Percentiles rank a stretch among this genome's conserved stretches.
phyloP scores from a whole-genome alignment of 1,284 basidiomycete species.

The Lentinula novae-zelandiae region DNA sequence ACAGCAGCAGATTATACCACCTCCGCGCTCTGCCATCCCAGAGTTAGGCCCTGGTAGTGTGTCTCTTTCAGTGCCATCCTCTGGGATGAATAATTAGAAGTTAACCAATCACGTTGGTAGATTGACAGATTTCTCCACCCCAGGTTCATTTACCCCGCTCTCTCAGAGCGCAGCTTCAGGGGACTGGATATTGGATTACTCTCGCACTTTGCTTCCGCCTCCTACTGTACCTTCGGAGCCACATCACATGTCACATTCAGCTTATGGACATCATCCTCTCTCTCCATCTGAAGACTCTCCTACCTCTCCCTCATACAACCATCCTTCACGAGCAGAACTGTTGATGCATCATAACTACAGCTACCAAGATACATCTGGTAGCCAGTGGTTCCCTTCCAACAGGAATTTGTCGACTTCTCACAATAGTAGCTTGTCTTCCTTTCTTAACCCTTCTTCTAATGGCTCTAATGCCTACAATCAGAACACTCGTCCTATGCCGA shows the following conservation, averaged over 20 bases:
- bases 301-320: slow-evolving; percentile 54
- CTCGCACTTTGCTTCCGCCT: slow-evolving; percentile 70
- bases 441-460: slow-evolving; percentile 72
- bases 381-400: slow-evolving; percentile 42
- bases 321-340: slow-evolving; percentile 39
- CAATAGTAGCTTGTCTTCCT: slow-evolving; percentile 72
- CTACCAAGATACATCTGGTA: slow-evolving; percentile 6
- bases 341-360: slow-evolving; percentile 4
- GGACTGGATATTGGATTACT: slow-evolving; percentile 56
- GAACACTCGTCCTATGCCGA: slow-evolving; percentile 46
- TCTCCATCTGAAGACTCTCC: slow-evolving; percentile 65
- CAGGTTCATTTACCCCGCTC: slow-evolving; percentile 70
- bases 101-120: slow-evolving; percentile 44
- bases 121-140: slow-evolving; percentile 75
- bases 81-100: slow-evolving; percentile 18
- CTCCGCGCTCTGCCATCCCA: slow-evolving; percentile 62
- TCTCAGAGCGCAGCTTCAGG: slow-evolving; percentile 45
- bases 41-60: slow-evolving; percentile 49
- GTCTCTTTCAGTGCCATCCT: slow-evolving; percentile 54
- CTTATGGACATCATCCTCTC: slow-evolving; percentile 60
- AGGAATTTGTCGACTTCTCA: slow-evolving; percentile 57
- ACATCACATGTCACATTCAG: slow-evolving; percentile 50
- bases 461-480: slow-evolving; percentile 35
- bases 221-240: slow-evolving; percentile 75
- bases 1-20: slow-evolving; percentile 51